These are phyloP conservation scores for Senna tora DNA, from an alignment of 306 rosid genomes.

Conservation along the genomic window DNA sequence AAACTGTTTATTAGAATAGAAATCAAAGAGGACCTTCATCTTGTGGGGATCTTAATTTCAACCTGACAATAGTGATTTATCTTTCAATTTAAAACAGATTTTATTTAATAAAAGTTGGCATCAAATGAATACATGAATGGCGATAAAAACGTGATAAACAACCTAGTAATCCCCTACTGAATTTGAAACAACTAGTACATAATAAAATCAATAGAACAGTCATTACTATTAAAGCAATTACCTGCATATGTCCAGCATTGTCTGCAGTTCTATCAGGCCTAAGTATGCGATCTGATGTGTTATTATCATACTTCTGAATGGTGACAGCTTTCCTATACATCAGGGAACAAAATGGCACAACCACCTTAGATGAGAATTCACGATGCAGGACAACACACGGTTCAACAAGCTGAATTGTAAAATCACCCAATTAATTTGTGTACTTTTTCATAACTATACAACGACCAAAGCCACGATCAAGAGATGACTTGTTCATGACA, in stretches of 20 bases:
- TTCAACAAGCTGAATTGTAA: slow-evolving; percentile 31
- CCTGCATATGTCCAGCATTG: slow-evolving; percentile 63
- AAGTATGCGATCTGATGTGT: slow-evolving; percentile 67
- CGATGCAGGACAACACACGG: slow-evolving; percentile 8
- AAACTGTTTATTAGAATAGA: too few species aligned
- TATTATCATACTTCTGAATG: slow-evolving; percentile 64
- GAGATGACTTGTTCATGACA: slow-evolving; percentile 96
- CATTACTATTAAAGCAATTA: slow-evolving; percentile 32
- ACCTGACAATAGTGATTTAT: too few species aligned
- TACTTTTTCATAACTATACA: slow-evolving; percentile 91
- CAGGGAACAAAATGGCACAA: slow-evolving; percentile 29
- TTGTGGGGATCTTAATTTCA: too few species aligned
- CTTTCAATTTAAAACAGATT: too few species aligned
- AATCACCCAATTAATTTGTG: slow-evolving; percentile 35
- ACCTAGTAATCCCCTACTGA: too few species aligned
- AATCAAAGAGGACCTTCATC: too few species aligned
- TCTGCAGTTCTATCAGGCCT: slow-evolving; percentile 63
- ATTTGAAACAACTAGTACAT: too few species aligned
- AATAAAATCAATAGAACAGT: slow-evolving; percentile 10
- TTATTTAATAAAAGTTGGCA: too few species aligned
- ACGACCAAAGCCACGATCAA: slow-evolving; percentile 99
- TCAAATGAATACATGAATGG: too few species aligned
- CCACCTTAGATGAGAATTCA: slow-evolving; percentile 7
- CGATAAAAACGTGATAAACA: too few species aligned
- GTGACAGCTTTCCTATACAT: slow-evolving; percentile 57